Percentiles rank a stretch among this genome's conserved stretches.
Conservation (phyloP, 768 basidiomycete species). For the Podaxis pistillaris region DNA sequence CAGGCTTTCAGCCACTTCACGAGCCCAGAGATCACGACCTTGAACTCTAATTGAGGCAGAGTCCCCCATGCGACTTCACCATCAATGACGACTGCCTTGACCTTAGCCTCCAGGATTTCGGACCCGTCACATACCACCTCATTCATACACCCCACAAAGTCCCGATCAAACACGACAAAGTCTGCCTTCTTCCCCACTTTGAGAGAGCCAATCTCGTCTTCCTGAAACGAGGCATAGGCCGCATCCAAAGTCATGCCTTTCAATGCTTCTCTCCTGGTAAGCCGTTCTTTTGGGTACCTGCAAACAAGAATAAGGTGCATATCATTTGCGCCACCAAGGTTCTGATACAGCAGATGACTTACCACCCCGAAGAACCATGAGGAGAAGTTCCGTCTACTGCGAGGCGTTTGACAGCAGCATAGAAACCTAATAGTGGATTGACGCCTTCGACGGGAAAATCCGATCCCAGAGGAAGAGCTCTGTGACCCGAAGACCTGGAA, state of each 20-base stretch:
- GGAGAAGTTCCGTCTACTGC: constrained; percentile 72
- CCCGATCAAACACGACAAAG: constrained; percentile 77
- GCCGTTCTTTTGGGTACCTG: constrained; percentile 75
- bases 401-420: constrained; percentile 81
- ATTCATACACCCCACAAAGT: constrained; percentile 42
- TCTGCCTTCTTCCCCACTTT: constrained; percentile 81
- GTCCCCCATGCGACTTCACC: constrained; percentile 65
- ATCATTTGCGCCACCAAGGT: not conserved
- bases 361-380: constrained; percentile 85
- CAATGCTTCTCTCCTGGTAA: constrained; percentile 80
- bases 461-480: constrained; percentile 70
- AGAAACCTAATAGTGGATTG: constrained; percentile 87
- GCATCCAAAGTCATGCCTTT: constrained; percentile 90
- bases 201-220: constrained; percentile 70
- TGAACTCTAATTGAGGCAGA: constrained; percentile 11
- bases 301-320: not conserved
- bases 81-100: constrained; percentile 73
- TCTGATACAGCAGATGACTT: constrained; percentile 19
- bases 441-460: constrained; percentile 94
- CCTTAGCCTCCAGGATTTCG: constrained; percentile 67
- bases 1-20: not conserved
- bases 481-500: constrained; percentile 17
- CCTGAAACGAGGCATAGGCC: constrained; percentile 84
- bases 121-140: constrained; percentile 12
- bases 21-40: not conserved